phyloP scores from a whole-genome alignment of 306 rosid genomes.

The Acacia confusa region DNA sequence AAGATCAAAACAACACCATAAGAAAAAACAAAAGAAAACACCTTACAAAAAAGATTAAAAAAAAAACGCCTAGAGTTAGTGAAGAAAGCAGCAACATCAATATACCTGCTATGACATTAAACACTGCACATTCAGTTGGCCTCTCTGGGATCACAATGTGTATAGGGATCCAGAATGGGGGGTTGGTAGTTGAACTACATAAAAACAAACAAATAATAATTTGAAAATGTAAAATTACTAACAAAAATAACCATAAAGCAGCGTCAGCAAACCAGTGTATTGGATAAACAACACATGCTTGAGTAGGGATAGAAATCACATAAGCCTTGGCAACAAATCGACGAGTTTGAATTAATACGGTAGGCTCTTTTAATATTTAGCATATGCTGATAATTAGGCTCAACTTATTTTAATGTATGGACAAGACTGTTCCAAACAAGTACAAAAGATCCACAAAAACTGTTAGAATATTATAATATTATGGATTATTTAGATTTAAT shows the following conservation, averaged over 20 bases:
- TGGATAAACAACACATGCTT: background rate
- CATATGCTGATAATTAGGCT: background rate
- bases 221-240: conserved; percentile 21
- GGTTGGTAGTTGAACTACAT: conserved; percentile 69
- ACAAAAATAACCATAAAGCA: conserved; percentile 18
- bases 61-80: background rate
- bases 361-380: background rate
- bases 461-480: too few relatives aligned
- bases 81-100: conserved; percentile 31
- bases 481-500: too few relatives aligned
- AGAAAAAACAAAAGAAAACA: conserved; percentile 12
- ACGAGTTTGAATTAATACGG: conserved; percentile 7
- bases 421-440: conserved; percentile 19
- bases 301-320: conserved; percentile 6
- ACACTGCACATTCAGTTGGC: conserved; percentile 87
- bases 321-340: background rate
- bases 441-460: background rate
- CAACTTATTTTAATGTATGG: background rate
- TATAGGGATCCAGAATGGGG: conserved; percentile 97
- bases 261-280: conserved; percentile 20
- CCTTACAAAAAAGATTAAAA: background rate
- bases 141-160: conserved; percentile 93
- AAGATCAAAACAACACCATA: conserved; percentile 25
- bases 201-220: conserved; percentile 15
- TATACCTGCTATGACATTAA: conserved; percentile 90